Evolutionary conservation across 495 filamentous ascomycete species (phyloP).

Genomic region (Xylaria intraflava): DNA sequence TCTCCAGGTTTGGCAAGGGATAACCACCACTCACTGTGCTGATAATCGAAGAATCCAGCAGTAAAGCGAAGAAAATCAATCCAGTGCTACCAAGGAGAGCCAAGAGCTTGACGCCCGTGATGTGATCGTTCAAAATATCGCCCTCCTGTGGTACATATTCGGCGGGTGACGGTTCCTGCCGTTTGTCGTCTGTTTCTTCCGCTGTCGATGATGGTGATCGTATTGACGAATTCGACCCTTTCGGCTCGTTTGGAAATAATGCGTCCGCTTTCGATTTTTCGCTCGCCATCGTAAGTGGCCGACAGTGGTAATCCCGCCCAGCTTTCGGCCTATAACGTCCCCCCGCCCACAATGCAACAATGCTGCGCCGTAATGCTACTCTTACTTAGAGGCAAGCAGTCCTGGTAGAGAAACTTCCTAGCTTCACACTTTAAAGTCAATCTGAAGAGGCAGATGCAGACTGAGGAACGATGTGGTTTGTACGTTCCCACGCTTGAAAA

Average conservation of each 20-base stretch:
- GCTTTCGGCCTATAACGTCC: not conserved
- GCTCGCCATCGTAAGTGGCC: not conserved
- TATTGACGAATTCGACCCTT: not conserved
- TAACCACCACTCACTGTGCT: slow-evolving; percentile 30
- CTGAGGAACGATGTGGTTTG: no score
- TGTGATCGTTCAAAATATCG: slow-evolving; percentile 13
- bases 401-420: no score
- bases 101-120: slow-evolving; percentile 19
- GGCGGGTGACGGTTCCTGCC: not conserved
- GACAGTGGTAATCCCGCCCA: not conserved
- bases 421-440: no score
- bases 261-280: not conserved
- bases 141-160: not conserved
- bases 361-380: not conserved
- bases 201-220: not conserved
- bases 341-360: not conserved
- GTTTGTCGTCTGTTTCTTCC: not conserved
- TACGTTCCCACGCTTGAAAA: no score
- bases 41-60: slow-evolving; percentile 47
- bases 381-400: no score
- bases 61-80: slow-evolving; percentile 41
- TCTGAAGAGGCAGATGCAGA: no score
- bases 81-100: slow-evolving; percentile 25
- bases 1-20: slow-evolving; percentile 15
- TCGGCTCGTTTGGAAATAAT: not conserved